A percentile compares a stretch with the other conserved stretches of the same genome.
These are phyloP conservation scores for Massospora cicadina DNA, from an alignment of 371 early-diverging fungal genomes.

Conservation along the genomic window DNA sequence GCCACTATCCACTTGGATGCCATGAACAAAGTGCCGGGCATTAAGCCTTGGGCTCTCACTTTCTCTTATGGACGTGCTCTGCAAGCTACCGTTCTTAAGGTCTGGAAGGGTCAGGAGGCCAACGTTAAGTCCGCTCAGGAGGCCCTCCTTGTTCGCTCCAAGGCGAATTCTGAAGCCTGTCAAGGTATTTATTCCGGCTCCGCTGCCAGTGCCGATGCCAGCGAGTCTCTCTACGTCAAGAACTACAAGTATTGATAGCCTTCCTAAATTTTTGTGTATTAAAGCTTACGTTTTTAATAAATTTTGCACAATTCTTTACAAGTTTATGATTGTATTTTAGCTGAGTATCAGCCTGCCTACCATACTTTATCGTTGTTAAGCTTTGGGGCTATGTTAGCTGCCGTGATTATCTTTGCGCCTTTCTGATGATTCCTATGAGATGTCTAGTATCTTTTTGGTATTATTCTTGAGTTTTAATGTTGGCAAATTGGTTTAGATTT, in stretches of 20 bases:
- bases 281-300: too few species aligned
- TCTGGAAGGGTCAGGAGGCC: slow-evolving; percentile 32
- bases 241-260: slow-evolving; percentile 21
- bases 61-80: slow-evolving; percentile 55
- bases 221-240: slow-evolving; percentile 22
- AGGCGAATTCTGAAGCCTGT: slow-evolving; percentile 29
- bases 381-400: too few species aligned
- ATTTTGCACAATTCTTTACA: too few species aligned
- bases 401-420: too few species aligned
- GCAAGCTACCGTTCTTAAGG: slow-evolving; percentile 32
- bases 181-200: slow-evolving; percentile 23
- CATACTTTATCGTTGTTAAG: too few species aligned
- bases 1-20: slow-evolving; percentile 36
- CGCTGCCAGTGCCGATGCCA: slow-evolving; percentile 16
- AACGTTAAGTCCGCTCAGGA: slow-evolving; percentile 35
- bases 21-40: slow-evolving; percentile 22
- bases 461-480: too few species aligned
- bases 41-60: slow-evolving; percentile 34
- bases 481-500: too few species aligned
- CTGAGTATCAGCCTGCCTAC: too few species aligned
- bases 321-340: too few species aligned
- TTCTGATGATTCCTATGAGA: too few species aligned
- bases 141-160: slow-evolving; percentile 24
- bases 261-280: background rate
- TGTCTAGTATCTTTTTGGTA: too few species aligned